These are phyloP conservation scores for Rhizodiscina lignyota DNA, from an alignment of 495 filamentous ascomycete species.

Conservation along the genomic window DNA sequence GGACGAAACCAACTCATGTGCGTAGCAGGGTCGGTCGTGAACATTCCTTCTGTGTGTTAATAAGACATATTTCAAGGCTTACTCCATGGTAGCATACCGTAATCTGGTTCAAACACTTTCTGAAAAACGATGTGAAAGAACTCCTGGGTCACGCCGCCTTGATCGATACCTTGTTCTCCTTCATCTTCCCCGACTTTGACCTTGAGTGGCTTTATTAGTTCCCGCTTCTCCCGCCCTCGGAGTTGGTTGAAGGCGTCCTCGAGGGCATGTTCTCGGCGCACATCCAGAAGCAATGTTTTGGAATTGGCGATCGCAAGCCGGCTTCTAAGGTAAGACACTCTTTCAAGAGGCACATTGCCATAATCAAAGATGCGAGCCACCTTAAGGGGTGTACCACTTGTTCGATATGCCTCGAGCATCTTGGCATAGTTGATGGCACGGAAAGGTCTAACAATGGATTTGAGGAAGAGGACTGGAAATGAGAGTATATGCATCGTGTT, in stretches of 20 bases:
- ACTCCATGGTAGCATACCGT: slow-evolving; percentile 45
- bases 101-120: slow-evolving; percentile 59
- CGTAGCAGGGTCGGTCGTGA: slow-evolving; percentile 56
- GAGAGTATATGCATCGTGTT: slow-evolving; percentile 61
- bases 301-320: slow-evolving; percentile 46
- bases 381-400: slow-evolving; percentile 16
- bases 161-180: slow-evolving; percentile 82
- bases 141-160: slow-evolving; percentile 88
- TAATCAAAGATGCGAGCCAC: not conserved
- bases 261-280: slow-evolving; percentile 54
- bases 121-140: slow-evolving; percentile 75
- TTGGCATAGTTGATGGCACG: slow-evolving; percentile 70
- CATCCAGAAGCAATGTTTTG: slow-evolving; percentile 60
- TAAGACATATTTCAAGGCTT: slow-evolving; percentile 4
- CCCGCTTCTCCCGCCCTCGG: slow-evolving; percentile 67
- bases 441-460: slow-evolving; percentile 58
- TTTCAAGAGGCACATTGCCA: not conserved
- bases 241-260: slow-evolving; percentile 72
- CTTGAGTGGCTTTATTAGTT: slow-evolving; percentile 73
- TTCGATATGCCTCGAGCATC: slow-evolving; percentile 56
- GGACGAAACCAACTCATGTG: slow-evolving; percentile 80
- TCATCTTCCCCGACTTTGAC: slow-evolving; percentile 64
- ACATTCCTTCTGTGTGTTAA: too few species aligned
- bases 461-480: slow-evolving; percentile 65
- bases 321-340: not conserved